phyloP scores from a whole-genome alignment of 495 filamentous ascomycete species.

The Talaromyces ruber region DNA sequence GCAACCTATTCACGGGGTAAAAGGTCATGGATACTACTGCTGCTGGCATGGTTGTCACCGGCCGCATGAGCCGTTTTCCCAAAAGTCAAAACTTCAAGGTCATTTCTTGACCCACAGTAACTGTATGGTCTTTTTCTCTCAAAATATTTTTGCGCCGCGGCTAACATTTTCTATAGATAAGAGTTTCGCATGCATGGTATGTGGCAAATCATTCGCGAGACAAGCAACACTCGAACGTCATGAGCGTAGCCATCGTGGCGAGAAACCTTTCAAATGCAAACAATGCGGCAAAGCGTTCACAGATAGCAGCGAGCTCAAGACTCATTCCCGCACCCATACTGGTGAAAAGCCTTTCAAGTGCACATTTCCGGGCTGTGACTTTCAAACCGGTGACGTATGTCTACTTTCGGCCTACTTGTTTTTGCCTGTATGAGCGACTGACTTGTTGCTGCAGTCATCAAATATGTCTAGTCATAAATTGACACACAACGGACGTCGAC shows the following conservation, averaged over 20 bases:
- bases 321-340: conserved; percentile 42
- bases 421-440: background rate
- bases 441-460: conserved; percentile 23
- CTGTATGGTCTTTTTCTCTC: conserved; percentile 16
- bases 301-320: conserved; percentile 43
- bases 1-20: conserved; percentile 32
- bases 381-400: conserved; percentile 39
- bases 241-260: conserved; percentile 44
- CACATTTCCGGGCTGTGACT: conserved; percentile 37
- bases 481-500: conserved; percentile 38
- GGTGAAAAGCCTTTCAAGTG: conserved; percentile 45
- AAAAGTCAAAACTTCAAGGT: conserved; percentile 42
- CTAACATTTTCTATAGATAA: conserved; percentile 23
- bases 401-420: background rate
- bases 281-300: conserved; percentile 38
- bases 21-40: conserved; percentile 40
- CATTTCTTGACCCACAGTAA: conserved; percentile 42
- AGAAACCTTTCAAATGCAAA: conserved; percentile 40
- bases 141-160: background rate
- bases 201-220: conserved; percentile 38
- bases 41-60: conserved; percentile 40
- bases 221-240: conserved; percentile 40
- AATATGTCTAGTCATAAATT: conserved; percentile 43
- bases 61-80: conserved; percentile 38
- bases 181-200: conserved; percentile 37